phyloP scores from a whole-genome alignment of 768 basidiomycete species.

The Boletales sp. region DNA sequence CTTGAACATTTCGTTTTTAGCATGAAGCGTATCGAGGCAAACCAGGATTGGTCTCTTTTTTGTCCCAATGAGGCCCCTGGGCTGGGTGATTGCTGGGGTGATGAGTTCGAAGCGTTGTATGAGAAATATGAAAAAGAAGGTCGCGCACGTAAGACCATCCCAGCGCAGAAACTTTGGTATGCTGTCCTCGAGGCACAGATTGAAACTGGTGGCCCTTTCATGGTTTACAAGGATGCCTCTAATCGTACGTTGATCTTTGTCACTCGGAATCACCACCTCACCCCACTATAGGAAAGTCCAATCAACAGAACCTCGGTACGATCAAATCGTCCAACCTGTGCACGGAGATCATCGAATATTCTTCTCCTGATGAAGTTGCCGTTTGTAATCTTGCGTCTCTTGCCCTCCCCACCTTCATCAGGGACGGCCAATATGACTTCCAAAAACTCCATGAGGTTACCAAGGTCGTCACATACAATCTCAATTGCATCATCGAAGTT shows the following conservation, averaged over 20 bases:
- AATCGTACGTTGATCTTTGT: conserved; percentile 57
- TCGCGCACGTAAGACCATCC: conserved; percentile 75
- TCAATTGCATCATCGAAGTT: conserved; percentile 91
- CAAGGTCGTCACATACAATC: conserved; percentile 89
- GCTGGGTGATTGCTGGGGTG: conserved; percentile 83
- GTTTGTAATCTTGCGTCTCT: conserved; percentile 99
- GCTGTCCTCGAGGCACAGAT: conserved; percentile 95
- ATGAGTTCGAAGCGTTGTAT: conserved; percentile 85
- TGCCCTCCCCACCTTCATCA: conserved; percentile 89
- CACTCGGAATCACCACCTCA: neutral
- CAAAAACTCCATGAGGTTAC: conserved; percentile 89
- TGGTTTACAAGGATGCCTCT: conserved; percentile 96
- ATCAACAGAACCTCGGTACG: conserved; percentile 96
- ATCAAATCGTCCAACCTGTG: conserved; percentile 99
- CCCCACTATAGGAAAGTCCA: conserved; percentile 76
- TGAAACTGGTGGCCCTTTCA: conserved; percentile 98
- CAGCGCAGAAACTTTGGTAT: conserved; percentile 98
- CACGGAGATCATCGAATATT: conserved; percentile 99
- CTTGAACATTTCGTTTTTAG: conserved; percentile 33
- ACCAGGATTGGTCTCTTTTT: conserved; percentile 92
- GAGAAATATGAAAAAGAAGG: conserved; percentile 89
- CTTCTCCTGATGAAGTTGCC: conserved; percentile 93
- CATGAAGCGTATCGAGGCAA: conserved; percentile 94
- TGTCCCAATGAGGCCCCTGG: conserved; percentile 96
- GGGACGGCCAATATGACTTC: conserved; percentile 85